Conservation (phyloP, 1,284 basidiomycete species). For the Xerocomus amazonicus region DNA sequence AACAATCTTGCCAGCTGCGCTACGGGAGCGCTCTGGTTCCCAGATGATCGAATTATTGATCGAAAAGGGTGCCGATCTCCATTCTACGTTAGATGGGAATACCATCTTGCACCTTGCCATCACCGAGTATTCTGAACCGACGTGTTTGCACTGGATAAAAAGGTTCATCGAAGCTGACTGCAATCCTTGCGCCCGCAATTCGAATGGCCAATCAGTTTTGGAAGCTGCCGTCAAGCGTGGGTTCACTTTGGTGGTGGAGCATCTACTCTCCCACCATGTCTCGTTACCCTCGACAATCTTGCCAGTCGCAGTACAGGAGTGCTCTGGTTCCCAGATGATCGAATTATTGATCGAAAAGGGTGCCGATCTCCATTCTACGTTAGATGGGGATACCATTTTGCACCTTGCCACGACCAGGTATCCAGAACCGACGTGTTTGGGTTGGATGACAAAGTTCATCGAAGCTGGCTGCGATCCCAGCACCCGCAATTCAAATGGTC, state of each 20-base stretch:
- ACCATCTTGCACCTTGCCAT: background rate
- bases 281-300: background rate
- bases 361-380: background rate
- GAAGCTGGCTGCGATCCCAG: background rate
- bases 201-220: background rate
- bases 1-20: background rate
- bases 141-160: background rate
- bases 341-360: background rate
- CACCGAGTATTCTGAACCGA: background rate
- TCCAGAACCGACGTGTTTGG: background rate
- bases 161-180: background rate
- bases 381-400: background rate
- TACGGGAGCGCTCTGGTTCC: background rate
- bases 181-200: background rate
- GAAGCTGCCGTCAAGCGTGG: background rate
- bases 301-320: background rate
- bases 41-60: background rate
- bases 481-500: background rate
- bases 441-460: background rate
- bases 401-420: background rate
- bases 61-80: background rate
- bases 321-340: background rate
- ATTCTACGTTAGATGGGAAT: background rate
- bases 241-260: background rate
- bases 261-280: background rate